Evolutionary conservation across 305 asterid genomes (phyloP).

Genomic region (Solanum hybrid): DNA sequence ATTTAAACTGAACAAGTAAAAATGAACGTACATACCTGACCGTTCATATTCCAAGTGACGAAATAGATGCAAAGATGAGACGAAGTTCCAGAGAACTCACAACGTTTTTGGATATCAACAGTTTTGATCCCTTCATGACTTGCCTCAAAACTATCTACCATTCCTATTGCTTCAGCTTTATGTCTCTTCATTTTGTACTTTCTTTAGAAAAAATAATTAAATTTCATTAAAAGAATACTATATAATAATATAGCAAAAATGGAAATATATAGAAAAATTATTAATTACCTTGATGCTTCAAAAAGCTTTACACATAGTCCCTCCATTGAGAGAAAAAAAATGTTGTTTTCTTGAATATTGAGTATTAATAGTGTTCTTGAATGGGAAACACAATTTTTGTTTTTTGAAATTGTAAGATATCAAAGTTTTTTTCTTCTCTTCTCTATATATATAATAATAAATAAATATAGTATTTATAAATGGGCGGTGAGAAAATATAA

Average conservation of each 20-base stretch:
- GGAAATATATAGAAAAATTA: too few relatives aligned
- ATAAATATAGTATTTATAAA: background rate
- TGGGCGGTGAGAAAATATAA: background rate
- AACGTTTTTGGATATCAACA: slow-evolving; percentile 20
- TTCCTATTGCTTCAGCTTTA: slow-evolving; percentile 1
- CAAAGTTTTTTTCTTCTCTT: background rate
- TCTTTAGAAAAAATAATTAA: background rate
- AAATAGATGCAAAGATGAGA: slow-evolving; percentile 47
- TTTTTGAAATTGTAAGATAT: background rate
- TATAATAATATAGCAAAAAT: background rate
- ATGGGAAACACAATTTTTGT: background rate
- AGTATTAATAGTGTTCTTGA: background rate
- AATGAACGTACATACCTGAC: slow-evolving; percentile 25
- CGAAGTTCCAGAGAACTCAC: slow-evolving; percentile 32
- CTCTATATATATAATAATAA: background rate
- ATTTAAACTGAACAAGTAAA: background rate
- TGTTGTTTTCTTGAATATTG: background rate
- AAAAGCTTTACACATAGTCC: background rate
- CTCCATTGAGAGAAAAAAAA: background rate
- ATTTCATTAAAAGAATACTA: background rate
- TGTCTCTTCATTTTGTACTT: slow-evolving; percentile 14
- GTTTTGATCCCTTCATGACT: slow-evolving; percentile 57
- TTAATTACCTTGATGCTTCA: background rate
- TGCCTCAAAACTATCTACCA: slow-evolving; percentile 17
- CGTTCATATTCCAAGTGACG: slow-evolving; percentile 74